Base-by-base conservation (phyloP, 2,329 filamentous ascomycete species). In the Blastomyces parvus region DNA sequence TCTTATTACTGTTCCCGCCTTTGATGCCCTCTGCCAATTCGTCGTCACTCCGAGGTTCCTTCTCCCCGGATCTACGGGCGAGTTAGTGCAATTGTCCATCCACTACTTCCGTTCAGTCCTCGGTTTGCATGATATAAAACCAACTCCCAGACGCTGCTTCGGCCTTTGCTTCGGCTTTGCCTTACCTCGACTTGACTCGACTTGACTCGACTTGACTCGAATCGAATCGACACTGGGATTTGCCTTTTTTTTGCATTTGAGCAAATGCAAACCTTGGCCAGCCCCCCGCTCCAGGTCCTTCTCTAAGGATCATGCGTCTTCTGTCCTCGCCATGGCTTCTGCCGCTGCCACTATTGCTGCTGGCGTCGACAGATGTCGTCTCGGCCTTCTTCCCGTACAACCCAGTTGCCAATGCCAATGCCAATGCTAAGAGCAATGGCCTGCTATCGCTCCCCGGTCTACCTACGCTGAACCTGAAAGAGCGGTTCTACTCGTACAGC, bases 281-380 rank as follows among this genome's bases (percentile, higher is more conserved):
- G 5, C 19, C 42, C 14, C 48, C 17, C 44, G 59, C 59, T 53
- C 22, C 44, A 40, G 44, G 14, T 61, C 46, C 59, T 61, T 62
- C 50, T 38, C 14, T 44, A 60, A 50, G 66, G 67, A 78, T 77
- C 68, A 72, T 72, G 76, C 73, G 66, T 73, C 65, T 75, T 65
- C 70, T 71, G 68, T 64, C 71, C 65, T 71, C 71, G 68, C 63
- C 71, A 73, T 77, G 71, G 66, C 67, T 76, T 68, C 66, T 75
- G 63, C 22, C 46, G 22, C 44, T 22, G 44, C 22, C 46, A 27
- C 22, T 50, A 9, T 50, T 71, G 40, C 22, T 71, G 36, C 22
- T 50, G n/a, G 7, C 14, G 46, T 50, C 22, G 9, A 27, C n/a
- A 27, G 46, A 27, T 22, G 22, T 50, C 46, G 46, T 50, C 46